A percentile compares a stretch with the other conserved stretches of the same genome.
Evolutionary conservation across 225 moss, liverwort and hornwort species (phyloP).

Genomic region (Thuidium tamariscinum): DNA sequence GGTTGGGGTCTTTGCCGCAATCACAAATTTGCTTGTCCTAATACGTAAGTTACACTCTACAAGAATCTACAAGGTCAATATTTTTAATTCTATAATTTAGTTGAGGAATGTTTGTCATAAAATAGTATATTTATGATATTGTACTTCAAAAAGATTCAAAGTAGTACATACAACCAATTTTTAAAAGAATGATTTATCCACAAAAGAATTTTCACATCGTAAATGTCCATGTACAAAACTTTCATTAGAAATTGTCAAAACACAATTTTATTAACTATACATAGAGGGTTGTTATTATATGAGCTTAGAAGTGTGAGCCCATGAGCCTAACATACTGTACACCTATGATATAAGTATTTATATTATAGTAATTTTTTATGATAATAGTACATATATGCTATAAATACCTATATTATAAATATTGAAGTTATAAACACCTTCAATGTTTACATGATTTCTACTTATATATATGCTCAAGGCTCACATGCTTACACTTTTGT

Average conservation of each 20-base stretch:
- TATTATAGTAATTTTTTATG: too few relatives aligned
- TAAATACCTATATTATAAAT: too few relatives aligned
- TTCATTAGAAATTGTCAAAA: accelerated
- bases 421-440: too few relatives aligned
- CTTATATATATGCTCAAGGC: too few relatives aligned
- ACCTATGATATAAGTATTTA: too few relatives aligned
- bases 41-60: constrained; percentile 29
- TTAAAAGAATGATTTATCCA: background rate
- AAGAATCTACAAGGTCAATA: background rate
- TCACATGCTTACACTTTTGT: too few relatives aligned
- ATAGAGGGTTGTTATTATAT: too few relatives aligned
- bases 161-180: accelerated
- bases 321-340: too few relatives aligned
- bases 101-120: accelerated
- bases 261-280: accelerated
- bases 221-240: background rate
- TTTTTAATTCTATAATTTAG: background rate
- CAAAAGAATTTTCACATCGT: background rate
- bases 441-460: too few relatives aligned
- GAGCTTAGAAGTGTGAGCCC: too few relatives aligned
- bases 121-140: too few relatives aligned
- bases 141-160: background rate
- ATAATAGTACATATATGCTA: too few relatives aligned
- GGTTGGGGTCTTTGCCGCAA: constrained; percentile 58
- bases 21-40: constrained; percentile 42